These are phyloP conservation scores for Ceratocystis variospora DNA, from an alignment of 2,329 filamentous ascomycete species.

Conservation along the genomic window DNA sequence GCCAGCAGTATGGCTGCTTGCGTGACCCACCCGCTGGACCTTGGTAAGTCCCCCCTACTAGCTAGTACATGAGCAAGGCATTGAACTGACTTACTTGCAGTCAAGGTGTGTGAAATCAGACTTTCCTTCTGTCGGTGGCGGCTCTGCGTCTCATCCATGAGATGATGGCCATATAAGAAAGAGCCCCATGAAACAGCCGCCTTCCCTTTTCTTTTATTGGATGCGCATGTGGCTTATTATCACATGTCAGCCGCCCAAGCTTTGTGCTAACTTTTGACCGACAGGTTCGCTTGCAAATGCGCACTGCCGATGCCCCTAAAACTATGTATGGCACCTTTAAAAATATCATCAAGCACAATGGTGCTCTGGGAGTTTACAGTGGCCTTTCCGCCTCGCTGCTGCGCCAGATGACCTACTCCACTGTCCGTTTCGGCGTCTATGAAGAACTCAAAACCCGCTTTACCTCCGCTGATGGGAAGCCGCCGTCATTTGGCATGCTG, in stretches of 20 bases:
- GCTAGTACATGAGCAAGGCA: not conserved
- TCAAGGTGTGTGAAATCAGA: conserved; percentile 33
- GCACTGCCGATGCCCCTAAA: conserved; percentile 57
- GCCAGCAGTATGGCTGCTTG: conserved; percentile 82
- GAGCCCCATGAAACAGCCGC: conserved; percentile 11
- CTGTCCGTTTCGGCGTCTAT: conserved; percentile 91
- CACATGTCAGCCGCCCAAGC: conserved; percentile 5
- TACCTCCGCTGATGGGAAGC: conserved; percentile 35
- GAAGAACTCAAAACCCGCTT: conserved; percentile 67
- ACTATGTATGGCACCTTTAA: conserved; percentile 76
- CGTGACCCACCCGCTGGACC: conserved; percentile 85
- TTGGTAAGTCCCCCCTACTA: conserved; percentile 45
- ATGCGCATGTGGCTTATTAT: conserved; percentile 6
- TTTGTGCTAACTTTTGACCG: conserved; percentile 11
- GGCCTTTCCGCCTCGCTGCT: conserved; percentile 86
- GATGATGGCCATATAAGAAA: not conserved
- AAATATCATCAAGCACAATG: conserved; percentile 65
- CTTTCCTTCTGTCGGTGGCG: not conserved
- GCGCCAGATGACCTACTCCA: conserved; percentile 91
- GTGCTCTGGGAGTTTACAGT: conserved; percentile 69
- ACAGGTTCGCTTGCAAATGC: conserved; percentile 78
- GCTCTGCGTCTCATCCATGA: not conserved
- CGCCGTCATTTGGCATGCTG: conserved; percentile 60
- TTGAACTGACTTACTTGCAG: conserved; percentile 26
- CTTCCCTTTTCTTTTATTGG: conserved; percentile 4